A percentile compares a stretch with the other conserved stretches of the same genome.
phyloP scores from a whole-genome alignment of 1,284 basidiomycete genomes.

The Somion occarium region DNA sequence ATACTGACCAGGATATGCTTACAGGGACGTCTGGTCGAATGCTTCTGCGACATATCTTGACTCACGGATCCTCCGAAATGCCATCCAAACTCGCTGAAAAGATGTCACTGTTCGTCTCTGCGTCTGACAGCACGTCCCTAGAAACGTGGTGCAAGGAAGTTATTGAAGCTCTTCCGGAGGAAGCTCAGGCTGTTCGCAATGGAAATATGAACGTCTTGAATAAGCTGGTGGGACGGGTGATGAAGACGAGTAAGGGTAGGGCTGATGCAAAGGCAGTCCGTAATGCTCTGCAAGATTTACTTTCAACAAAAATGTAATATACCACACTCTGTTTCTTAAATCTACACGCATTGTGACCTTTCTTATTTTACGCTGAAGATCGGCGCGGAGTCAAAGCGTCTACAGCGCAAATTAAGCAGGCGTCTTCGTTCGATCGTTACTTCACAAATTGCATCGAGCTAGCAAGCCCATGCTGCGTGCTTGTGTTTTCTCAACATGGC shows the following conservation, averaged over 20 bases:
- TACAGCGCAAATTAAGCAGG: neutral
- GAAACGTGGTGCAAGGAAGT: slow-evolving; percentile 55
- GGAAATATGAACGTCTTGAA: slow-evolving; percentile 85
- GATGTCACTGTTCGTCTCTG: slow-evolving; percentile 42
- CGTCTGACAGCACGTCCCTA: slow-evolving; percentile 34
- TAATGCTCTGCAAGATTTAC: slow-evolving; percentile 40
- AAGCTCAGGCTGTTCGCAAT: slow-evolving; percentile 62
- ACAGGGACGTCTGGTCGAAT: slow-evolving; percentile 69
- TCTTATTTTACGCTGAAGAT: too few relatives aligned
- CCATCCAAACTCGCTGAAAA: slow-evolving; percentile 44
- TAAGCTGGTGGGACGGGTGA: slow-evolving; percentile 85
- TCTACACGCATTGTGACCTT: too few relatives aligned
- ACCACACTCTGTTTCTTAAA: neutral
- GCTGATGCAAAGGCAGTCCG: slow-evolving; percentile 63
- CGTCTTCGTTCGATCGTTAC: neutral
- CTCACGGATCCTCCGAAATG: slow-evolving; percentile 33
- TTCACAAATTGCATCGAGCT: neutral
- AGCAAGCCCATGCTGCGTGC: neutral
- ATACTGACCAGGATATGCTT: slow-evolving; percentile 2
- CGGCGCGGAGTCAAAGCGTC: too few relatives aligned
- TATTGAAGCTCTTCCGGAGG: slow-evolving; percentile 64
- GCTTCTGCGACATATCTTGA: slow-evolving; percentile 61
- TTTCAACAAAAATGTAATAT: slow-evolving; percentile 14
- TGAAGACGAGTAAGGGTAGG: slow-evolving; percentile 78
- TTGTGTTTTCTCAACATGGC: neutral